phyloP scores from a whole-genome alignment of 139 green algal genomes.

The Auxenochlorella pyrenoidosa region DNA sequence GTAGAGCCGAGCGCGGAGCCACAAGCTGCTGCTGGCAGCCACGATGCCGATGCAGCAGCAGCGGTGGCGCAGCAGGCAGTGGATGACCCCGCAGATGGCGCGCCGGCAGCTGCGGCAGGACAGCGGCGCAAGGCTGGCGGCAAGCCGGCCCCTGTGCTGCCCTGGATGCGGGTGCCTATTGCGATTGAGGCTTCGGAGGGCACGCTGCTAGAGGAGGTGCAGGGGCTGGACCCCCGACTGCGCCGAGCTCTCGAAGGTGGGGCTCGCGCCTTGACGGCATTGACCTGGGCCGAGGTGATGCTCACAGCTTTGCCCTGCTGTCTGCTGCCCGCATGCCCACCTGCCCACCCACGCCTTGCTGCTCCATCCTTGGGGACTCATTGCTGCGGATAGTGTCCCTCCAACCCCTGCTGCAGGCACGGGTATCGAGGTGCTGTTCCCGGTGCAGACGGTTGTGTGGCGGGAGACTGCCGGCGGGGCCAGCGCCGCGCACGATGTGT shows the following conservation, averaged over 20 bases:
- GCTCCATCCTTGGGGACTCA: not conserved
- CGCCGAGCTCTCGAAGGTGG: constrained; percentile 44
- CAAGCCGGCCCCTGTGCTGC: constrained; percentile 62
- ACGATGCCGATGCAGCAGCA: not conserved
- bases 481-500: constrained; percentile 82
- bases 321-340: not conserved
- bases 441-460: constrained; percentile 86
- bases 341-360: not conserved
- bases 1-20: not conserved
- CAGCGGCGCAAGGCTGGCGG: not conserved
- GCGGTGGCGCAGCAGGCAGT: not conserved
- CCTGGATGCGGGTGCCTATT: constrained; percentile 89
- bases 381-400: too few relatives aligned
- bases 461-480: constrained; percentile 67
- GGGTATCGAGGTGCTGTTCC: constrained; percentile 75
- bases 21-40: not conserved
- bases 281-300: too few relatives aligned
- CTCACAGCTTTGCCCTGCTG: not conserved
- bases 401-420: constrained; percentile 33
- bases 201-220: constrained; percentile 57
- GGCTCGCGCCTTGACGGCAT: not conserved
- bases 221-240: constrained; percentile 63
- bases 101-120: not conserved
- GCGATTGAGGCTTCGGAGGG: constrained; percentile 58
- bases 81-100: not conserved